phyloP scores from a whole-genome alignment of 2,329 filamentous ascomycete species.

The Arthrobotrys iridis region DNA sequence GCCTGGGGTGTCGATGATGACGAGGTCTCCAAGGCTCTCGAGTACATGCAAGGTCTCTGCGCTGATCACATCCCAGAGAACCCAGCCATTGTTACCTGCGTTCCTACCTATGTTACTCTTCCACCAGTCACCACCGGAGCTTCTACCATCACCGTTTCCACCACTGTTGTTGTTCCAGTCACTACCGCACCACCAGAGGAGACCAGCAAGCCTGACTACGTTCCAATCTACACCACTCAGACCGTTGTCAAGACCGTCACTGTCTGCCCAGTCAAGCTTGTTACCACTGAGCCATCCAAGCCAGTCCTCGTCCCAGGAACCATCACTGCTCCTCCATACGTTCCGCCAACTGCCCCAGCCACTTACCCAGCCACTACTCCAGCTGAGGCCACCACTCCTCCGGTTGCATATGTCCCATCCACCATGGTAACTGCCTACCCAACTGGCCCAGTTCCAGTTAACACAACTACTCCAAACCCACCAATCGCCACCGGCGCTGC shows the following conservation, averaged over 20 bases:
- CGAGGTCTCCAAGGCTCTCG: slow-evolving; percentile 75
- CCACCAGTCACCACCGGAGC: slow-evolving; percentile 62
- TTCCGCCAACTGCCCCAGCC: slow-evolving; percentile 42
- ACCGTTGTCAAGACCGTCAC: slow-evolving; percentile 48
- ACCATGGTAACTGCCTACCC: slow-evolving; percentile 44
- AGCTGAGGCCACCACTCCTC: slow-evolving; percentile 36
- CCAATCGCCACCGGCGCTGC: slow-evolving; percentile 50
- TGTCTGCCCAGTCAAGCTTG: slow-evolving; percentile 53
- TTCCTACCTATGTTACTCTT: slow-evolving; percentile 72
- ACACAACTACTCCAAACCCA: slow-evolving; percentile 38
- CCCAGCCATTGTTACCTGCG: slow-evolving; percentile 83
- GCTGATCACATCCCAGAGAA: slow-evolving; percentile 77
- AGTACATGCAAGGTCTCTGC: slow-evolving; percentile 92
- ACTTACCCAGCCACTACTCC: slow-evolving; percentile 37
- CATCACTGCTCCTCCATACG: slow-evolving; percentile 47
- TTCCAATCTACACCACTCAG: slow-evolving; percentile 46
- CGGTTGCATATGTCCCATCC: slow-evolving; percentile 27
- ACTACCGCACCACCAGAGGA: slow-evolving; percentile 21
- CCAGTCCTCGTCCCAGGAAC: slow-evolving; percentile 49
- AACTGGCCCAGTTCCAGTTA: slow-evolving; percentile 23
- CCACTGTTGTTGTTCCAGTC: slow-evolving; percentile 43
- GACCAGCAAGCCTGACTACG: slow-evolving; percentile 6
- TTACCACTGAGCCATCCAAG: slow-evolving; percentile 50
- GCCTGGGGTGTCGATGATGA: slow-evolving; percentile 75
- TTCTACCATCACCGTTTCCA: slow-evolving; percentile 63